Percentiles rank a stretch among this genome's conserved stretches.
Conservation (phyloP, 257 asterid genomes). For the Ajuga chamaepitys region DNA sequence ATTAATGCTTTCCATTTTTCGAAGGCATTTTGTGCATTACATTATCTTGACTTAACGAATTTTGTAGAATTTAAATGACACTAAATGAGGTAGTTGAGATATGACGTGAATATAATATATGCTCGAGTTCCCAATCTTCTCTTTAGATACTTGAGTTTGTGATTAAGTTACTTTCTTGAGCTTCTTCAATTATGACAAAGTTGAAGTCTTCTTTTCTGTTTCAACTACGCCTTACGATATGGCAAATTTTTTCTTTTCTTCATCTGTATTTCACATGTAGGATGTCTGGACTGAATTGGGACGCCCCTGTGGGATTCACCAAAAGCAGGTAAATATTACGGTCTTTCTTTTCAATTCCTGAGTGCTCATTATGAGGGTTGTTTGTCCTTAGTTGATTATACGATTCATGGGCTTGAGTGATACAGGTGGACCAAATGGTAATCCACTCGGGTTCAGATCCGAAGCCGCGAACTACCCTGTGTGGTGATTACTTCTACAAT, state of each 20-base stretch:
- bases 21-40: neutral
- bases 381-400: neutral
- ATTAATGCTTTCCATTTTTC: neutral
- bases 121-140: neutral
- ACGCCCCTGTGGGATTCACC: slow-evolving; percentile 84
- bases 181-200: neutral
- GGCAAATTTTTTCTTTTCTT: neutral
- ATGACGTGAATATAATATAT: neutral
- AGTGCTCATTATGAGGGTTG: neutral
- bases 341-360: neutral
- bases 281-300: slow-evolving; percentile 92
- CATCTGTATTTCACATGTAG: slow-evolving; percentile 27
- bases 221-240: neutral
- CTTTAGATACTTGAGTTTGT: neutral
- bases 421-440: slow-evolving; percentile 85
- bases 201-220: neutral
- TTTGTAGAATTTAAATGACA: neutral
- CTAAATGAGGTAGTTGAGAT: neutral
- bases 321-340: slow-evolving; percentile 19
- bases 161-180: neutral
- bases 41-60: neutral
- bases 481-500: slow-evolving; percentile 85
- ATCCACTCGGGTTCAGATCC: slow-evolving; percentile 87
- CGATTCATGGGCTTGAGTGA: slow-evolving; percentile 12
- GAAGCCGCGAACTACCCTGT: slow-evolving; percentile 67